A percentile compares a stretch with the other conserved stretches of the same genome.
phyloP scores from a whole-genome alignment of 805 yeast species.

The Kuraishia borneana region DNA sequence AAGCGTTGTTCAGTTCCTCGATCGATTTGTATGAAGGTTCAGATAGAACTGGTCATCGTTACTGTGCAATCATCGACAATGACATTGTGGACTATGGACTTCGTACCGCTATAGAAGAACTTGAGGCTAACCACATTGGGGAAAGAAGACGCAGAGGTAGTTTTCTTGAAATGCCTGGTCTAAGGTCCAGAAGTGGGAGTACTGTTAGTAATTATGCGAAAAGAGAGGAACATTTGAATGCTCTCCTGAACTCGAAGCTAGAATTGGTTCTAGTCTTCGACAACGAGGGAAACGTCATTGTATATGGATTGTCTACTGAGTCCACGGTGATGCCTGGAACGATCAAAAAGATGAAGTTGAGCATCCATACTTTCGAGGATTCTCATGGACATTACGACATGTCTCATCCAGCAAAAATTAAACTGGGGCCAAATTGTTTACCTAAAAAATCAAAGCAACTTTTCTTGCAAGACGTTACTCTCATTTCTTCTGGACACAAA shows the following conservation, averaged over 20 bases:
- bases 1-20: constrained; percentile 47
- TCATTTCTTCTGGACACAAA: constrained; percentile 5
- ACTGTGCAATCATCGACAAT: constrained; percentile 25
- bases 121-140: constrained; percentile 6
- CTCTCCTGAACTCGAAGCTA: constrained; percentile 13
- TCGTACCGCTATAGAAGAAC: constrained; percentile 8
- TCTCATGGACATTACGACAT: background rate
- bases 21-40: constrained; percentile 18
- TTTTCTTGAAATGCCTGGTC: background rate
- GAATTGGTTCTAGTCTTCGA: constrained; percentile 34
- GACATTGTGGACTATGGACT: constrained; percentile 18
- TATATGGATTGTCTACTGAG: constrained; percentile 39
- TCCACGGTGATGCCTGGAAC: constrained; percentile 15
- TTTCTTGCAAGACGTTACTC: constrained; percentile 12
- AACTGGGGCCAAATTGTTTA: constrained; percentile 15
- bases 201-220: constrained; percentile 4
- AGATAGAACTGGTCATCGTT: constrained; percentile 8
- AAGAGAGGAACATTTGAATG: constrained; percentile 12
- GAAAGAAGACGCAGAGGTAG: background rate
- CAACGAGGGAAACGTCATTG: constrained; percentile 24
- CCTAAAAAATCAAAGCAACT: constrained; percentile 16
- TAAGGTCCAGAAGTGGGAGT: constrained; percentile 9
- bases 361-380: background rate
- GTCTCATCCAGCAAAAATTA: constrained; percentile 5
- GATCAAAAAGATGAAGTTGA: constrained; percentile 7